Evolutionary conservation across 2,329 filamentous ascomycete species (phyloP).

Genomic region (Alternaria atra): DNA sequence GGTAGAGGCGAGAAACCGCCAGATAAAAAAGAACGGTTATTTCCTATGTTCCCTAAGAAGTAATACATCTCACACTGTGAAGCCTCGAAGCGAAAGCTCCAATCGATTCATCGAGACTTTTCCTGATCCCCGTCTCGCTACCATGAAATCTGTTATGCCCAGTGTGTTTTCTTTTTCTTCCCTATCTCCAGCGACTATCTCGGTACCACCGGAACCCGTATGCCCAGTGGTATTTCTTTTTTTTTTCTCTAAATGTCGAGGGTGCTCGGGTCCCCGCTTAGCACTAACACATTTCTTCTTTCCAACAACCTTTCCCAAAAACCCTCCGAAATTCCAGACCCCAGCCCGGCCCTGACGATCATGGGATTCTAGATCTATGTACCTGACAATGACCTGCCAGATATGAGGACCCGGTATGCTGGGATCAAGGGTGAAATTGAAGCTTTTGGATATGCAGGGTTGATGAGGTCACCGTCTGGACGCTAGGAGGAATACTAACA

Average conservation of each 20-base stretch:
- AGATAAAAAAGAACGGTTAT: background rate
- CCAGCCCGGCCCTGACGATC: background rate
- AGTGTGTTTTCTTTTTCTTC: background rate
- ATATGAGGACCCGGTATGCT: background rate
- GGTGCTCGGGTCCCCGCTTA: background rate
- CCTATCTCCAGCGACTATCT: background rate
- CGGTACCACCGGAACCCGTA: background rate
- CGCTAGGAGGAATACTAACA: background rate
- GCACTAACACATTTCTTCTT: background rate
- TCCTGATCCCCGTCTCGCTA: background rate
- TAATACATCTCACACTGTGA: background rate
- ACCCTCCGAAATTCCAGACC: background rate
- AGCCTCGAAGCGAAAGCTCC: background rate
- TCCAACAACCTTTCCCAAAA: background rate
- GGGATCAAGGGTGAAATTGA: background rate
- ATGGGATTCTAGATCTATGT: background rate
- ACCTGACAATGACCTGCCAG: background rate
- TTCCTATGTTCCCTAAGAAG: background rate
- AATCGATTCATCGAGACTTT: background rate
- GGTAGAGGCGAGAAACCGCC: background rate
- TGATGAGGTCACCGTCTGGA: background rate
- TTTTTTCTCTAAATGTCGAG: background rate
- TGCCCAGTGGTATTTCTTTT: background rate
- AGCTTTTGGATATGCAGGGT: background rate
- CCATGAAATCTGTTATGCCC: background rate